These are phyloP conservation scores for Nematocida displodere DNA, from an alignment of 371 early-diverging fungal genomes.

Conservation along the genomic window DNA sequence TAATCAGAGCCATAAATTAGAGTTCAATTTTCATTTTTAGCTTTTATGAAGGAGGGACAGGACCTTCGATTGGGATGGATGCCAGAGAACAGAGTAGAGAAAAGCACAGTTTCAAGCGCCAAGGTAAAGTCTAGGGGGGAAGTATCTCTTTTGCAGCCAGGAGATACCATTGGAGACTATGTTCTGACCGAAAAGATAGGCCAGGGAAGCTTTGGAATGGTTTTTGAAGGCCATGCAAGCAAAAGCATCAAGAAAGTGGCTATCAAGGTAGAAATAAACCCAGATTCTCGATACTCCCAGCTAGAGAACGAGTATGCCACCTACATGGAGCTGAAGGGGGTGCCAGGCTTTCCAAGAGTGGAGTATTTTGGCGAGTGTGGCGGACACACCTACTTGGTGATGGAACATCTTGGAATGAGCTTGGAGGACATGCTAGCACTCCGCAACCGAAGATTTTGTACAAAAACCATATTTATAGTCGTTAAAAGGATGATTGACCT, in stretches of 20 bases:
- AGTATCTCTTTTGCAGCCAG: conserved; percentile 29
- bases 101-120: background rate
- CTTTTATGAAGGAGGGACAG: background rate
- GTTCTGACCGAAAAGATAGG: conserved; percentile 66
- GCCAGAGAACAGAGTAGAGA: background rate
- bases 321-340: conserved; percentile 49
- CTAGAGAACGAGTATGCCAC: conserved; percentile 58
- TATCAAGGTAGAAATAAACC: conserved; percentile 67
- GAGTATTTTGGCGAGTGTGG: conserved; percentile 49
- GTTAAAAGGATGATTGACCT: conserved; percentile 61
- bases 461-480: conserved; percentile 61
- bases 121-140: conserved; percentile 22
- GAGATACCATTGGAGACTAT: conserved; percentile 45
- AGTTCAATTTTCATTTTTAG: background rate
- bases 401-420: conserved; percentile 53
- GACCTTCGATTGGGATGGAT: background rate
- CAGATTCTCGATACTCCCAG: conserved; percentile 23
- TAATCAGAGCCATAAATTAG: background rate
- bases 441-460: conserved; percentile 43
- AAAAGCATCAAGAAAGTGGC: conserved; percentile 79
- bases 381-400: conserved; percentile 52
- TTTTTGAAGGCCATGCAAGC: conserved; percentile 71
- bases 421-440: conserved; percentile 54
- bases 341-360: conserved; percentile 49
- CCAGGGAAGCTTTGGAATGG: conserved; percentile 84